These are phyloP conservation scores for Agaricus subrufescens DNA, from an alignment of 768 basidiomycete genomes.

Conservation along the genomic window DNA sequence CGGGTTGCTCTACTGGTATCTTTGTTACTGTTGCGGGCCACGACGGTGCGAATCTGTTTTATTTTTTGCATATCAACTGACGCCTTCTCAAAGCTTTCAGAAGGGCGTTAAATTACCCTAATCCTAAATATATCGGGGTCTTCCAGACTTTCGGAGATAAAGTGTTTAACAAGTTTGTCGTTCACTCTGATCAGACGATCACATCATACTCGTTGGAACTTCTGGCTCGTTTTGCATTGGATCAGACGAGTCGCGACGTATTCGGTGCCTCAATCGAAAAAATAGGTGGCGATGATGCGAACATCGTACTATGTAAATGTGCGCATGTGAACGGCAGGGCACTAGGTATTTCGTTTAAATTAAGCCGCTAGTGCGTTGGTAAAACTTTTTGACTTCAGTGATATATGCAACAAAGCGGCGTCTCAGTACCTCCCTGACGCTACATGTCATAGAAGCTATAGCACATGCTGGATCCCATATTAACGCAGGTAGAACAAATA, in stretches of 20 bases:
- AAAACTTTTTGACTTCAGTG: constrained; percentile 34
- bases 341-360: constrained; percentile 40
- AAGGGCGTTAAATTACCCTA: constrained; percentile 46
- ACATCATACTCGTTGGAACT: constrained; percentile 68
- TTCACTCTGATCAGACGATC: constrained; percentile 56
- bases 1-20: constrained; percentile 67
- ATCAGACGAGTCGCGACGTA: constrained; percentile 37
- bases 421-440: constrained; percentile 45
- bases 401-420: constrained; percentile 63
- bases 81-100: constrained; percentile 42
- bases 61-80: neutral
- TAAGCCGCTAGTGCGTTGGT: neutral
- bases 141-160: constrained; percentile 39
- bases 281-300: constrained; percentile 47
- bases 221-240: constrained; percentile 55
- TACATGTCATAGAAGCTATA: constrained; percentile 59
- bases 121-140: constrained; percentile 51
- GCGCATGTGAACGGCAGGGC: constrained; percentile 48
- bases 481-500: constrained; percentile 28
- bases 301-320: constrained; percentile 59
- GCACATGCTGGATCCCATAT: constrained; percentile 30
- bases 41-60: constrained; percentile 38
- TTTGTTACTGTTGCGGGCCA: constrained; percentile 55
- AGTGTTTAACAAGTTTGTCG: constrained; percentile 60
- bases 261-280: constrained; percentile 59